Conservation (phyloP, 148 eudicot genomes). For the Amaranthus palmeri region DNA sequence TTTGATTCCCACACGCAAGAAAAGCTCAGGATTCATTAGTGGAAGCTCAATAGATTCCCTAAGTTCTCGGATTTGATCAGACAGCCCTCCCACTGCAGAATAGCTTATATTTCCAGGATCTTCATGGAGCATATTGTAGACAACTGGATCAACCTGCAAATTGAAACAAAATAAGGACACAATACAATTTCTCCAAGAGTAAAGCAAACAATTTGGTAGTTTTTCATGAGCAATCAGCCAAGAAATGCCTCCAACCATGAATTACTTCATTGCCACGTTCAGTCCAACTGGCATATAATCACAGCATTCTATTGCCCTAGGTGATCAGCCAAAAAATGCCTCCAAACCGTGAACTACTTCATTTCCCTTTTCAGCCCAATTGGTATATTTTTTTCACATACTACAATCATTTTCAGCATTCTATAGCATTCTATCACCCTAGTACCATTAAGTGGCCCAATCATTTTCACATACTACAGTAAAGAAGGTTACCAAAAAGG, state of each 20-base stretch:
- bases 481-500: no score
- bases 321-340: no score
- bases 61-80: slow-evolving; percentile 94
- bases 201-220: background rate
- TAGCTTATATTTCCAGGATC: slow-evolving; percentile 99
- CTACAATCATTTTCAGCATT: no score
- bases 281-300: no score
- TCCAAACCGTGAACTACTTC: no score
- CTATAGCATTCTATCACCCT: no score
- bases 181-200: background rate
- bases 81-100: slow-evolving; percentile 97
- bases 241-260: background rate
- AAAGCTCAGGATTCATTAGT: slow-evolving; percentile 97
- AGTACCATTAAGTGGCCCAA: no score
- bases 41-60: slow-evolving; percentile 97
- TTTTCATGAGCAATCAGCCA: no score
- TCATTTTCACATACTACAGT: no score
- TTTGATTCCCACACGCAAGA: slow-evolving; percentile 90
- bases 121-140: slow-evolving; percentile 98
- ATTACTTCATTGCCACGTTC: background rate
- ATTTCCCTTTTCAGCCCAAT: no score
- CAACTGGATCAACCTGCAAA: slow-evolving; percentile 92
- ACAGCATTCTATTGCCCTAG: no score
- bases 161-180: background rate
- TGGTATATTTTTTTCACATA: no score